Base-by-base conservation (phyloP, 495 filamentous ascomycete genomes). In the Rhizodiscina lignyota region DNA sequence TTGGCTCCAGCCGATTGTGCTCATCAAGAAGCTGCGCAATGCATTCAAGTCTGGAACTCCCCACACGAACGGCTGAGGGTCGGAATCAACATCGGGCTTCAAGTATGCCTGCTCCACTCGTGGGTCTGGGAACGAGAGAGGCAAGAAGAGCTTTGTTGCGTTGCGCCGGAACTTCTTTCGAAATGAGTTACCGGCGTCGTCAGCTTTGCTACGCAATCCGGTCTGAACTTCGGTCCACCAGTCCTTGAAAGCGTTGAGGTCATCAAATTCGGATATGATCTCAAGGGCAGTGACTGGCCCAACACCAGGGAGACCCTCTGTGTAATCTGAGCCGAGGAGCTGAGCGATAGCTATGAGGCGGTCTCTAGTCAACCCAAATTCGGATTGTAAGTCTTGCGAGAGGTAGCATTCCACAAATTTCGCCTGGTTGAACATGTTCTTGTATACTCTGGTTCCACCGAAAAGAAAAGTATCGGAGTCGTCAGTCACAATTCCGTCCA, bases 381-480 rank as follows among this genome's bases (percentile, higher is more conserved):
- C 89, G 43, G 82, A 78, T 49, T 92, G 83, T 1, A 97, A 65
- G 47, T 96, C 87, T 2, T 62, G 61, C n/a, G 74, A 59, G 18
- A 97, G 70, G 47, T 94, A 97, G 56, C 89, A 96, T 59, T 97
- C 91, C 28, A 97, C 89, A 46, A 77, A 91, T 47, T 96, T 96
- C 56, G 84, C 81, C 47, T 79, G 77, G 53, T 93, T 96, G 67
- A 97, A 97, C 84, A 96, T 91, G 61, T 97, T 94, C 43, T 96
- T 94, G 64, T 96, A 97, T 13, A 97, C 78, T 12, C 89, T 67
- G 0, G 84, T 96, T 21, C 89, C 89, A 27, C 89, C 89, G 49
- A 97, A 97, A 10, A 97, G 70, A 50, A 97, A 96, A n/a, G 75
- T 85, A 63, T 97, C 89, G 10, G 74, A 83, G 51, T 97, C 89